These are phyloP conservation scores for Marsdenia floribunda DNA, from an alignment of 257 asterid species.

Conservation along the genomic window DNA sequence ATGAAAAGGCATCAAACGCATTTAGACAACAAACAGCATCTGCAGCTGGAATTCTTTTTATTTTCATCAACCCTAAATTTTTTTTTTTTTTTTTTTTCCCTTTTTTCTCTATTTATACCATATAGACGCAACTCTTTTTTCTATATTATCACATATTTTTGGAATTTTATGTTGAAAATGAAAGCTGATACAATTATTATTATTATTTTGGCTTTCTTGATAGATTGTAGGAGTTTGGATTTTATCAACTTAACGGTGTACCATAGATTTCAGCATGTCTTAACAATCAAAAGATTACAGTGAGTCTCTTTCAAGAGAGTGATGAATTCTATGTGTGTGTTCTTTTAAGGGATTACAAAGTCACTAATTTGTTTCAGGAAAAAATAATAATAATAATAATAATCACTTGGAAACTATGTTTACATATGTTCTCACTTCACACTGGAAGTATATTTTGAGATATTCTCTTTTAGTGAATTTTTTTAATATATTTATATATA, in stretches of 20 bases:
- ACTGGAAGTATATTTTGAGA: background rate
- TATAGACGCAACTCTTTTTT: background rate
- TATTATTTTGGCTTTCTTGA: background rate
- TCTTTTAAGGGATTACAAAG: constrained; percentile 3
- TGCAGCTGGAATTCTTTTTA: background rate
- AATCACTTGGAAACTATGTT: background rate
- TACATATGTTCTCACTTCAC: background rate
- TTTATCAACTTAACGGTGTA: background rate
- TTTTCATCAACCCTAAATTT: background rate
- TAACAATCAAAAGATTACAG: constrained; percentile 15
- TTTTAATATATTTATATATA: too few relatives aligned
- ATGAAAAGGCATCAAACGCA: background rate
- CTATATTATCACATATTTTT: background rate
- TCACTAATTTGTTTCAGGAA: background rate
- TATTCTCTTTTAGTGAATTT: background rate
- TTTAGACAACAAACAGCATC: background rate
- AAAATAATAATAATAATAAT: too few relatives aligned
- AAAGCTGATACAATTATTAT: background rate
- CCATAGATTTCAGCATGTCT: background rate
- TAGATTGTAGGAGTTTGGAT: constrained; percentile 3
- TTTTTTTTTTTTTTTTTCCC: too few relatives aligned
- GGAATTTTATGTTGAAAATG: too few relatives aligned
- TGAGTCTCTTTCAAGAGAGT: constrained; percentile 22
- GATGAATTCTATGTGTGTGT: constrained; percentile 25
- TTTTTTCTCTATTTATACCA: too few relatives aligned